phyloP scores from a whole-genome alignment of 176 grass and related monocot species.

The Melocanna baccifera region DNA sequence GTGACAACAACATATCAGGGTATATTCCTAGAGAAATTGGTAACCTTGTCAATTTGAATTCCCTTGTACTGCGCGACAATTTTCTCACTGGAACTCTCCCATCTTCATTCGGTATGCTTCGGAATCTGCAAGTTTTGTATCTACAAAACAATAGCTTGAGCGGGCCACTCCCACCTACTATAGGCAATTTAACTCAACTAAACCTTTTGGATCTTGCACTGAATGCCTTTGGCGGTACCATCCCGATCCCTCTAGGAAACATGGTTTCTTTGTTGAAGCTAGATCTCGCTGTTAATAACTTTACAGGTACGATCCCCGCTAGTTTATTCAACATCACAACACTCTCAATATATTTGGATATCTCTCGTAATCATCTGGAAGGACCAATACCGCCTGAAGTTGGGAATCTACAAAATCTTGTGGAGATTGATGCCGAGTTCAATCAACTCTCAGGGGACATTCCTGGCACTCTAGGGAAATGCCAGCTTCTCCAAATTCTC shows the following conservation, averaged over 20 bases:
- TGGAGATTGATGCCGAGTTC: background rate
- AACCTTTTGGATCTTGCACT: background rate
- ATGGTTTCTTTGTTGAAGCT: background rate
- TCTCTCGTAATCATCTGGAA: constrained; percentile 22
- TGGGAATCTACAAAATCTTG: constrained; percentile 29
- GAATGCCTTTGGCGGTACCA: constrained; percentile 12
- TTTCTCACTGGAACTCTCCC: constrained; percentile 29
- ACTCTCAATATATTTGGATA: constrained; percentile 21
- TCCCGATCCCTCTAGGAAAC: constrained; percentile 23
- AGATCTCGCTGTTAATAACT: constrained; percentile 14
- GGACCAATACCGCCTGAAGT: constrained; percentile 30
- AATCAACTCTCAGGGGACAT: constrained; percentile 27
- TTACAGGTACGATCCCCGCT: constrained; percentile 24
- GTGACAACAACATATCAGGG: background rate
- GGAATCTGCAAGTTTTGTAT: background rate
- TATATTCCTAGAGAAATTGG: constrained; percentile 29
- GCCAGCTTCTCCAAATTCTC: constrained; percentile 23
- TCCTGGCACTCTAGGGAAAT: constrained; percentile 31
- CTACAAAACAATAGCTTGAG: constrained; percentile 12
- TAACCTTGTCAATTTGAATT: constrained; percentile 11
- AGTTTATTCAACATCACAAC: constrained; percentile 36
- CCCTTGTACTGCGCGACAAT: background rate
- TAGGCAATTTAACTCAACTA: constrained; percentile 29
- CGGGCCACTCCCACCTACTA: constrained; percentile 8
- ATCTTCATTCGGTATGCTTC: constrained; percentile 9